Percentiles rank a stretch among this genome's conserved stretches.
Evolutionary conservation across 495 filamentous ascomycete genomes (phyloP).

Genomic region (Oleoguttula mirabilis): DNA sequence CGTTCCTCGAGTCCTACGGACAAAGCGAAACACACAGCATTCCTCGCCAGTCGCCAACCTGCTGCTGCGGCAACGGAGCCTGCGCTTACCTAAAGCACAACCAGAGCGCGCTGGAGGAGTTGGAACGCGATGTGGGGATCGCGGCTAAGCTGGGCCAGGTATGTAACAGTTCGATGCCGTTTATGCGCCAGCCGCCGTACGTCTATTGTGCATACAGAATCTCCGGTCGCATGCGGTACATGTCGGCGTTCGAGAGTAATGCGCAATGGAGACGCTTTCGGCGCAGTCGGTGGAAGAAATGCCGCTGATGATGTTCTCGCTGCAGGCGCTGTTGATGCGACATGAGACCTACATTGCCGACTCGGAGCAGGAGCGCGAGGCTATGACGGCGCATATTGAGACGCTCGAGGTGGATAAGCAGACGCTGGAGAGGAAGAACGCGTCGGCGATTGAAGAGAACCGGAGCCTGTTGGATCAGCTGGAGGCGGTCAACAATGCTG

Average conservation of each 20-base stretch:
- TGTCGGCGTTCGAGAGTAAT: not conserved
- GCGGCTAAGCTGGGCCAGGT: slow-evolving; percentile 87
- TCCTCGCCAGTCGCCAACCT: slow-evolving; percentile 26
- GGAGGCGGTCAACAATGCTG: slow-evolving; percentile 62
- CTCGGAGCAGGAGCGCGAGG: slow-evolving; percentile 66
- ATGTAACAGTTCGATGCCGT: too few species aligned
- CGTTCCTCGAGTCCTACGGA: slow-evolving; percentile 10
- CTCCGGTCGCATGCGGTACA: slow-evolving; percentile 4
- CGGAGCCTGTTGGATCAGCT: slow-evolving; percentile 64
- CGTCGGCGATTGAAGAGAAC: slow-evolving; percentile 66
- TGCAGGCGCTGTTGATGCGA: slow-evolving; percentile 79
- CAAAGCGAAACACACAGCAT: slow-evolving; percentile 5
- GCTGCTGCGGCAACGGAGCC: slow-evolving; percentile 74
- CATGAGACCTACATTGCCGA: slow-evolving; percentile 90
- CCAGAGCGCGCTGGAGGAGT: slow-evolving; percentile 58
- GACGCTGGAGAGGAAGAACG: slow-evolving; percentile 61
- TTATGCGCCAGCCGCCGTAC: too few species aligned
- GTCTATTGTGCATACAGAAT: not conserved
- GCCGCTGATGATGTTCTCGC: slow-evolving; percentile 53
- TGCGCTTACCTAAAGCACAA: slow-evolving; percentile 74
- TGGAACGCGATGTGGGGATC: slow-evolving; percentile 75
- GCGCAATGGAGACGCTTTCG: slow-evolving; percentile 10
- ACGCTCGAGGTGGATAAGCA: slow-evolving; percentile 65
- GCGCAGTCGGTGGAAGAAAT: slow-evolving; percentile 4
- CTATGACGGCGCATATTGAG: slow-evolving; percentile 58